Evolutionary conservation across 139 green algal genomes (phyloP), one percentile per base, ranked within the genome.

Genomic region (Yamagishiella unicocca): DNA sequence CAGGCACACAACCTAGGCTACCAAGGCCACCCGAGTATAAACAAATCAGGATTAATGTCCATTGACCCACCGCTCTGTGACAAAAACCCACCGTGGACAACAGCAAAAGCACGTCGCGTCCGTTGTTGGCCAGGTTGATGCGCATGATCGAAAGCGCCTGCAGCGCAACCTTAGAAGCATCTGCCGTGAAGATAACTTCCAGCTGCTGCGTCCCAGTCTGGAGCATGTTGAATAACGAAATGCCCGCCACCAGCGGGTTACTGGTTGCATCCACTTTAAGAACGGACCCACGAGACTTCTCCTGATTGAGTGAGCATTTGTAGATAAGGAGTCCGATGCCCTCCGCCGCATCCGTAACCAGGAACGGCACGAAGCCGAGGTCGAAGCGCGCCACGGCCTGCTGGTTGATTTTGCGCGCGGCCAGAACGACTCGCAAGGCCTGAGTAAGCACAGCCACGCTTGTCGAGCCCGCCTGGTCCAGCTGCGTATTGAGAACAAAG

Each of bases 121-220:
- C 82, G n/a, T 84, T 77, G 42, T 83, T 68, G 4, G 83, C 54
- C 2, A 91, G 53, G 83, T 91, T 84, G n/a, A 73, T 78, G 76
- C 81, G 88, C 55, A 83, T 83, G 55, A 85, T 84, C 2, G 82
- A 46, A n/a, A 91, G 76, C 33, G 88, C 73, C 82, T 91, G 88
- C 75, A 91, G 58, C 21, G 82, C 88, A 53, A 91, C 75, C 38
- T 79, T 83, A 5, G 74, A 82, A 17, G 74, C 62, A 25, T 75
- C 83, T 33, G 82, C 38, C 27, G 76, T 66, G 42, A 89, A 91
- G 14, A 87, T 70, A 42, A 91, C 75, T n/a, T 91, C 88, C 10
- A 89, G 53, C 40, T 58, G 76, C 67, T 66, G 46, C 3, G 37
- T 24, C 22, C 46, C 54, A 22, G 24, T 74, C 46, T 81, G 62